Base-by-base conservation (phyloP, 257 asterid genomes). In the Solanum bukasovii region DNA sequence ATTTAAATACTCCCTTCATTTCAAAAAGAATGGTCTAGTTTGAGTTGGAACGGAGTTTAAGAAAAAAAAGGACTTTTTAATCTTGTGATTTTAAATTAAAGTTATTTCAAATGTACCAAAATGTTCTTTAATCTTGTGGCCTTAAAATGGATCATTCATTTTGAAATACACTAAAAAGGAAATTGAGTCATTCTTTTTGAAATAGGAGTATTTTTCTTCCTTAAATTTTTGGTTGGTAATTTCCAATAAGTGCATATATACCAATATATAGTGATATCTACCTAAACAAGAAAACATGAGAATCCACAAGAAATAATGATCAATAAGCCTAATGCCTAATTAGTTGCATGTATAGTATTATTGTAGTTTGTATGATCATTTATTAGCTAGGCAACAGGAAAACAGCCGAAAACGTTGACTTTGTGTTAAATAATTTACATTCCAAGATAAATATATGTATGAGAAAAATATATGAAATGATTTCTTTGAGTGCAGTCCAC, bases 401-500 rank as follows among this genome's bases (percentile, higher is more conserved):
- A 91, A 90, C 88, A 88, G 98, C 95, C 93, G 95, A 88, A 85
- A 90, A 91, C 33, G 78, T 92, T 91, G 98, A 95, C 98, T 91
- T 88, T 77, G 25, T 79, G 34, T 12, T 79, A 49, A 49, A 5
- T 49, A 11, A 5, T 79, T 3, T 44, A 40, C 34, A 27, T 49
- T 82, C 11, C 86, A 82, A 49, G 29, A 49, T 29, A 49, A 82
- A 81, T 29, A 65, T 63, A 23, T 5, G 21, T 81, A 27, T 29
- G 3, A 46, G 29, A 9, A 81, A 81, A 44, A 44, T 14, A 90
- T 94, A 90, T 88, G 61, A 86, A 34, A 86, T 86, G 83, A 83
- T 95, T 90, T 94, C 96, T 95, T 94, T 94, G 99, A 96, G 99
- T 96, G 92, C 98, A 96, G 94, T 94, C 94, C 87, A 96, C 96